phyloP scores from a whole-genome alignment of 2,329 filamentous ascomycete species.

The Emericellopsis atlantica region DNA sequence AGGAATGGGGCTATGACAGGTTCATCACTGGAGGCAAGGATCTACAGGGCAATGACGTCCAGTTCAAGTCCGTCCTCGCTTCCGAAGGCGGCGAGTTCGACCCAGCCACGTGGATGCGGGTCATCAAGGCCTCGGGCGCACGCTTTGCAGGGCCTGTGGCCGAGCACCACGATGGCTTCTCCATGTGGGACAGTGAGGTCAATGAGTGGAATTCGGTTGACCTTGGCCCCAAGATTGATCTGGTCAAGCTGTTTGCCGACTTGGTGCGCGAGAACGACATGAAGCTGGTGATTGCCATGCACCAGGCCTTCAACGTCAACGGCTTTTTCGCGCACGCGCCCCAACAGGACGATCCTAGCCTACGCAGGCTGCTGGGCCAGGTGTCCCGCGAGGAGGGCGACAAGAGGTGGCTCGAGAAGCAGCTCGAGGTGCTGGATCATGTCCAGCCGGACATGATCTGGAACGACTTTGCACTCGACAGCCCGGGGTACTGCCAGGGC shows the following conservation, averaged over 20 bases:
- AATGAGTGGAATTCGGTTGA: slow-evolving; percentile 7
- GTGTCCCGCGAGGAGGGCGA: slow-evolving; percentile 4
- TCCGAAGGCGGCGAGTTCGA: slow-evolving; percentile 6
- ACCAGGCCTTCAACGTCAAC: slow-evolving; percentile 8
- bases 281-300: slow-evolving; percentile 7
- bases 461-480: slow-evolving; percentile 7
- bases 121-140: slow-evolving; percentile 6
- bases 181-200: slow-evolving; percentile 6
- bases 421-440: slow-evolving; percentile 5
- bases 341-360: slow-evolving; percentile 4
- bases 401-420: slow-evolving; percentile 7
- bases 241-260: slow-evolving; percentile 5
- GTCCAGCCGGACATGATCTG: slow-evolving; percentile 7
- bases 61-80: slow-evolving; percentile 4
- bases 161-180: not conserved
- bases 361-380: slow-evolving; percentile 6
- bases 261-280: slow-evolving; percentile 5
- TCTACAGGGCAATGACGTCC: slow-evolving; percentile 2
- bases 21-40: slow-evolving; percentile 5
- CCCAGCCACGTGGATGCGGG: slow-evolving; percentile 4
- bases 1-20: slow-evolving; percentile 5
- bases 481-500: slow-evolving; percentile 5
- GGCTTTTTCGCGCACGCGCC: slow-evolving; percentile 6
- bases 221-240: slow-evolving; percentile 5
- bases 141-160: slow-evolving; percentile 5